These are phyloP conservation scores for Pulveroboletus sp. DNA, from an alignment of 768 basidiomycete species.

Conservation along the genomic window DNA sequence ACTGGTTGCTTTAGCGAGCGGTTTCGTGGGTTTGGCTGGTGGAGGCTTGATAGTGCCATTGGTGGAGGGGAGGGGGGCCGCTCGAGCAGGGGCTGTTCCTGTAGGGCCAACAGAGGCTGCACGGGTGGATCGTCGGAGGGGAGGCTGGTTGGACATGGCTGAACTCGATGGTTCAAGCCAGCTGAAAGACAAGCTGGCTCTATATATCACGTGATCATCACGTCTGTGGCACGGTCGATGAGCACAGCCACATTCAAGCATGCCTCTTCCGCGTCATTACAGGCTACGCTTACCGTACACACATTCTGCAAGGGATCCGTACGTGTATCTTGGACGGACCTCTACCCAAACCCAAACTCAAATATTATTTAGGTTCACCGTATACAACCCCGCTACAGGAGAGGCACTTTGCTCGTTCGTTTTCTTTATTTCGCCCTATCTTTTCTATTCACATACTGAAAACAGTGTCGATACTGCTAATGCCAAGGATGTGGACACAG, in stretches of 20 bases:
- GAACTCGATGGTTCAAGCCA: not conserved
- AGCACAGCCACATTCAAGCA: conserved; percentile 16
- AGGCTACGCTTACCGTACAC: not conserved
- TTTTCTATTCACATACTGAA: not conserved
- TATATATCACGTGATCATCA: conserved; percentile 20
- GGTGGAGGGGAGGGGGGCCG: conserved; percentile 28
- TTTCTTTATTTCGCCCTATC: conserved; percentile 40
- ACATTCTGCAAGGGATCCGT: conserved; percentile 7
- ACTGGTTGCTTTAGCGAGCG: conserved; percentile 18
- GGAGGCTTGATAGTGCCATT: conserved; percentile 32
- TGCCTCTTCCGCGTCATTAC: conserved; percentile 11
- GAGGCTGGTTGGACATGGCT: conserved; percentile 28
- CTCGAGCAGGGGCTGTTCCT: conserved; percentile 22
- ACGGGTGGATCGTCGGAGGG: conserved; percentile 50
- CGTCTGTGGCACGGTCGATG: conserved; percentile 19
- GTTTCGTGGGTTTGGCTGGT: conserved; percentile 34
- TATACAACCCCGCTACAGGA: conserved; percentile 68
- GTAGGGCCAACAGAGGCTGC: conserved; percentile 43
- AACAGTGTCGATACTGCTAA: conserved; percentile 54
- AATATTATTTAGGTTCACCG: conserved; percentile 39
- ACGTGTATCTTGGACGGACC: not conserved
- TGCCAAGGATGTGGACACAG: conserved; percentile 43
- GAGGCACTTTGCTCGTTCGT: conserved; percentile 53
- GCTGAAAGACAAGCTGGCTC: not conserved
- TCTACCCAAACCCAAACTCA: not conserved